Conservation (phyloP, 352 stramenopile genomes). For the Blastocystis hominis region DNA sequence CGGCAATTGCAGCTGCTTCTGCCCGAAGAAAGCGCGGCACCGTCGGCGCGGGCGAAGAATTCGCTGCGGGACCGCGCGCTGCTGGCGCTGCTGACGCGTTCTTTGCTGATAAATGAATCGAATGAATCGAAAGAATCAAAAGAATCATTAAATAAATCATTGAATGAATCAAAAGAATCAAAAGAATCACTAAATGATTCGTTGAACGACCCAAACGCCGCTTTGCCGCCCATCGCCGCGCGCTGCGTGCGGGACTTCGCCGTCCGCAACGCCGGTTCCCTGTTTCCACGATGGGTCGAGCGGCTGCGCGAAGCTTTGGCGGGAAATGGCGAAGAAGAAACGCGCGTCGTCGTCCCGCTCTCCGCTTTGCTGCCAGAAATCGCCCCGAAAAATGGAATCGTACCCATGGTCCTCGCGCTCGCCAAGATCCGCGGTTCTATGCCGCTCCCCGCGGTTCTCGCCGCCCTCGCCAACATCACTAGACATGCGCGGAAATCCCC, state of each 20-base stretch:
- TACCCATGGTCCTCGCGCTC: background rate
- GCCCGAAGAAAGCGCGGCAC: background rate
- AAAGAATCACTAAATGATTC: background rate
- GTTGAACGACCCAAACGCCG: too few relatives aligned
- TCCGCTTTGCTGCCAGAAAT: background rate
- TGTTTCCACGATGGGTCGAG: background rate
- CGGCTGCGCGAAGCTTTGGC: background rate
- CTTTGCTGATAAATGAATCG: background rate
- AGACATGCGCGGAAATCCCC: background rate
- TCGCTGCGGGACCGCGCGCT: background rate
- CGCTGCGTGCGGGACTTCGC: too few relatives aligned
- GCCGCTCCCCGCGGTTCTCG: background rate
- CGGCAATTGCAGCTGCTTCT: background rate
- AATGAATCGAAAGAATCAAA: background rate
- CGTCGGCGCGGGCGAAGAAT: background rate
- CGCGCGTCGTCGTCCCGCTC: background rate
- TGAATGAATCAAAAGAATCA: background rate
- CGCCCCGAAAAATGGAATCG: background rate
- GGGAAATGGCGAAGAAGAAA: background rate
- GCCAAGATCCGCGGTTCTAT: background rate
- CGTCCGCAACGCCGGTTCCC: background rate
- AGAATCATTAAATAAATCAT: too few relatives aligned
- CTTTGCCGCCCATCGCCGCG: background rate
- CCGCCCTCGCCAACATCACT: background rate
- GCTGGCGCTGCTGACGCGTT: background rate